Conservation (phyloP, 257 asterid genomes). For the Petrea volubilis region DNA sequence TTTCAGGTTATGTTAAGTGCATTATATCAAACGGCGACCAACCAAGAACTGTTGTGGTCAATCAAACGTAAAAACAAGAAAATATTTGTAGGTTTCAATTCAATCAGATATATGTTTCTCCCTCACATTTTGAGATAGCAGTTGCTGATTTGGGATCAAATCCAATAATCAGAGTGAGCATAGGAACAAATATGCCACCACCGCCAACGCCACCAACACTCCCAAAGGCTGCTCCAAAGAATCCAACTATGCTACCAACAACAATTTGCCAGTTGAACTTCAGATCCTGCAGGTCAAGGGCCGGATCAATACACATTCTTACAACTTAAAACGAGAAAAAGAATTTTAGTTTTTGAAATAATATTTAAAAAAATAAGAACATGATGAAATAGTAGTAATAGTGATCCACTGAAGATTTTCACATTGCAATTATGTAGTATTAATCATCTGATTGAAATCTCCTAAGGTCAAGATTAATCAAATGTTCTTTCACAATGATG, state of each 20-base stretch:
- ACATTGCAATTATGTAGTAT: too few species aligned
- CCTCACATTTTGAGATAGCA: constrained; percentile 95
- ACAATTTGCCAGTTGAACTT: constrained; percentile 73
- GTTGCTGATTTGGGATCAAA: constrained; percentile 94
- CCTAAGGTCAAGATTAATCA: too few species aligned
- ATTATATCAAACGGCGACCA: too few species aligned
- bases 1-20: too few species aligned
- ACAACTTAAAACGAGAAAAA: constrained; percentile 4
- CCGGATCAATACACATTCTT: not conserved
- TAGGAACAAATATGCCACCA: constrained; percentile 95
- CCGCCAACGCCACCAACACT: constrained; percentile 99
- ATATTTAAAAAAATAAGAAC: not conserved
- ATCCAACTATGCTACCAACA: constrained; percentile 81
- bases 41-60: not conserved
- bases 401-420: not conserved
- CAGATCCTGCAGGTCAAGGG: constrained; percentile 55
- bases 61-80: not conserved
- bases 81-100: not conserved
- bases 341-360: too few species aligned
- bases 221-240: constrained; percentile 96
- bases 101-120: not conserved
- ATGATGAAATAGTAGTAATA: not conserved
- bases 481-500: too few species aligned
- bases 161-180: constrained; percentile 86
- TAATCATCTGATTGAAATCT: too few species aligned